Conservation (phyloP, 257 asterid species). For the Solanum piurae region DNA sequence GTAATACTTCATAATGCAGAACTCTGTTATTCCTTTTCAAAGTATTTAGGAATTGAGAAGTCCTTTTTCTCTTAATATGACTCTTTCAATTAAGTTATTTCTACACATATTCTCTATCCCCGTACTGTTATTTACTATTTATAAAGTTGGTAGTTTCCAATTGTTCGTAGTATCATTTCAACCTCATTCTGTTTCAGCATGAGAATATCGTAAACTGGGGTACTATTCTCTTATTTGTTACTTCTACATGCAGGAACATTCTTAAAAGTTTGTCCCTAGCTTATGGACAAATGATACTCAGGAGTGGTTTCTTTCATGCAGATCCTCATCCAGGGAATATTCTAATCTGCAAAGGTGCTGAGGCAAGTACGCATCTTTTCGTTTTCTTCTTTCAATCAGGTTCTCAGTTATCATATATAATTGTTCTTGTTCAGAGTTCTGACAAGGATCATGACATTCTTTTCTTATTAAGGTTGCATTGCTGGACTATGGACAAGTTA, state of each 20-base stretch:
- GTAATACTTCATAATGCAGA: background rate
- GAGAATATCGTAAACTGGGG: background rate
- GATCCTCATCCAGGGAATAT: conserved; percentile 99
- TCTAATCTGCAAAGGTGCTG: conserved; percentile 84
- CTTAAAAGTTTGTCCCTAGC: conserved; percentile 81
- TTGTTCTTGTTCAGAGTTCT: background rate
- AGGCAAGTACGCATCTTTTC: conserved; percentile 32
- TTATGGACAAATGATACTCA: conserved; percentile 93
- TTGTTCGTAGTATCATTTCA: background rate
- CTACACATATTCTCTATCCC: background rate
- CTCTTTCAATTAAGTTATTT: background rate
- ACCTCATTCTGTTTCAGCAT: background rate
- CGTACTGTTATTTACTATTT: background rate
- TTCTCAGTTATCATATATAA: background rate
- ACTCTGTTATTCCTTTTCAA: background rate
- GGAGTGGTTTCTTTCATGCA: conserved; percentile 96
- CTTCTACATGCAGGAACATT: conserved; percentile 55
- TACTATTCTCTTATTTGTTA: background rate
- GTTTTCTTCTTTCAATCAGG: background rate
- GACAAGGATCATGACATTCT: background rate
- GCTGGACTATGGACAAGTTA: conserved; percentile 99
- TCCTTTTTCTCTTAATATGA: background rate
- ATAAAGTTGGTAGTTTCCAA: background rate
- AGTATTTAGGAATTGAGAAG: background rate
- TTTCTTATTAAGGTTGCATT: conserved; percentile 59